These are phyloP conservation scores for Medicago ruthenica DNA, from an alignment of 306 rosid genomes.

Conservation along the genomic window DNA sequence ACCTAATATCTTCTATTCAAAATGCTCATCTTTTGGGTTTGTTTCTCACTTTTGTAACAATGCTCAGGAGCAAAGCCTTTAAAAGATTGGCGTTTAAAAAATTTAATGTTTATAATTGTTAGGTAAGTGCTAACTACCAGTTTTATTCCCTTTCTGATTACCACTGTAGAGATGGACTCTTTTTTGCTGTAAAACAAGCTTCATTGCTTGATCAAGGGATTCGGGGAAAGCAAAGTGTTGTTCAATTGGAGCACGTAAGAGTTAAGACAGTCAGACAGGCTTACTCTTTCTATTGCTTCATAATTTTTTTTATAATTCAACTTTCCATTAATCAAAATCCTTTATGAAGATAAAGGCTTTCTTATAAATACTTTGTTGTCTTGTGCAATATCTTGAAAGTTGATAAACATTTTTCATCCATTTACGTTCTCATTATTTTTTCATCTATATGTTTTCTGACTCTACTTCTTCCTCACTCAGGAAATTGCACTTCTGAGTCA, in stretches of 20 bases:
- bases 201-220: conserved; percentile 90
- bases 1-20: conserved; percentile 1
- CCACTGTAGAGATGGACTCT: too few species aligned
- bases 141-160: too few species aligned
- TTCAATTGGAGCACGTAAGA: conserved; percentile 85
- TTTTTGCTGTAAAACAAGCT: conserved; percentile 94
- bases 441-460: conserved; percentile 38
- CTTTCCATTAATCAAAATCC: conserved; percentile 27
- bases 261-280: too few species aligned
- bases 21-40: conserved; percentile 8
- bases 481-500: conserved; percentile 90
- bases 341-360: background rate
- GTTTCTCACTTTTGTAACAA: background rate
- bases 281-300: conserved; percentile 40
- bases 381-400: conserved; percentile 21
- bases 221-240: conserved; percentile 83
- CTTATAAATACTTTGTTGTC: conserved; percentile 8
- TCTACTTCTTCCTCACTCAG: conserved; percentile 52
- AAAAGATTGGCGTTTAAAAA: background rate
- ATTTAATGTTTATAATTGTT: conserved; percentile 32
- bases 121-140: too few species aligned
- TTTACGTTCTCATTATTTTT: conserved; percentile 37
- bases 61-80: conserved; percentile 14
- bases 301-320: conserved; percentile 8
- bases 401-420: too few species aligned